A percentile compares a stretch with the other conserved stretches of the same genome.
phyloP scores from a whole-genome alignment of 2,329 filamentous ascomycete species.

The Knufia fluminis region DNA sequence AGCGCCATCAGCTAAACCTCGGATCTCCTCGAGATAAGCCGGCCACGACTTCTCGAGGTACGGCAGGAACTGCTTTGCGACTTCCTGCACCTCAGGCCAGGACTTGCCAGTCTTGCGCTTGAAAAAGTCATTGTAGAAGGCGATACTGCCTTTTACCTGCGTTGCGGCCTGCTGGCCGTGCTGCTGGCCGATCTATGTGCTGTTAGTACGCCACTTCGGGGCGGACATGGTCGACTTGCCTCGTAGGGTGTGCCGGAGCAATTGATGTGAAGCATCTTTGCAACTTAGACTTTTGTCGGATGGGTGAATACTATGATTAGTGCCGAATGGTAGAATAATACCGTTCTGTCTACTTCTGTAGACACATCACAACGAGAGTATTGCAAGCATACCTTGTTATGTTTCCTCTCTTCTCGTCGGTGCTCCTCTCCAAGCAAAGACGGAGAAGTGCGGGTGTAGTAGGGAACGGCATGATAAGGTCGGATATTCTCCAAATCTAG shows the following conservation, averaged over 20 bases:
- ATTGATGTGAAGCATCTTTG: constrained; percentile 23
- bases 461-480: not conserved
- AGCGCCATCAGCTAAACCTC: constrained; percentile 45
- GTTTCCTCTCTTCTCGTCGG: too few species aligned
- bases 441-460: not conserved
- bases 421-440: not conserved
- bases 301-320: too few species aligned
- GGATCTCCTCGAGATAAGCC: constrained; percentile 28
- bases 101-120: constrained; percentile 28
- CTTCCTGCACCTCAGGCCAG: constrained; percentile 40
- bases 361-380: too few species aligned
- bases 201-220: not conserved
- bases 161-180: constrained; percentile 24
- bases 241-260: constrained; percentile 25
- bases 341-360: too few species aligned
- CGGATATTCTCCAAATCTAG: too few species aligned
- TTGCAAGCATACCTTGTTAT: too few species aligned
- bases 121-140: constrained; percentile 25
- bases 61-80: constrained; percentile 37
- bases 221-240: constrained; percentile 14
- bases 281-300: not conserved
- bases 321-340: too few species aligned
- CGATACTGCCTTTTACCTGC: constrained; percentile 25
- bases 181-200: constrained; percentile 24
- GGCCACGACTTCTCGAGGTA: constrained; percentile 30